Evolutionary conservation across 2,329 filamentous ascomycete genomes (phyloP), one percentile per base, ranked within the genome.

Genomic region (Ophiostoma sp.): DNA sequence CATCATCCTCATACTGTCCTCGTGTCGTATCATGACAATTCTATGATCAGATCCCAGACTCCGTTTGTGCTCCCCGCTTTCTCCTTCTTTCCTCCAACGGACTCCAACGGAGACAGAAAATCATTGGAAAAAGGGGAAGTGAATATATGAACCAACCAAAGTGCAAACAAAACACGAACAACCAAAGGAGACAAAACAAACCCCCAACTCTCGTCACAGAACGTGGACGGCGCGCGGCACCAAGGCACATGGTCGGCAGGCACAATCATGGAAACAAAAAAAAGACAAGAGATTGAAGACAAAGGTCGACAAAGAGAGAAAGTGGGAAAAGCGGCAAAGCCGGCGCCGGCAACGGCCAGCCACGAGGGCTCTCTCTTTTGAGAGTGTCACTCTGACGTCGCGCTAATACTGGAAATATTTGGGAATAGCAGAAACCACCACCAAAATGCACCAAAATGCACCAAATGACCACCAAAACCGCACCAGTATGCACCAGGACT

Each of bases 321-420:
- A 9, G 33, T 22, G 33, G n/a, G 57, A 22, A 63, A 36, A 63
- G 25, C 57, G 57, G 57, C 57, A 63, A 39, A 63, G 28, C 25
- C 25, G 55, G 55, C 25, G 25, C 55, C 55, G 55, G 55, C 55
- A 57, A 52, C 39, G 39, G 39, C 39, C 5, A 12, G 39, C 39
- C 39, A 42, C 39, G 48, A n/a, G 48, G 45, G 12, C 3, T 17
- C 17, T 50, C 5, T 3, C 45, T 50, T 50, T 50, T n/a, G 45
- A 50, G 45, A 50, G 7, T 28, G 52, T 25, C 22, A 25, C 22
- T 55, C 52, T 55, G 52, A 28, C 9, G 25, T 5, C 25, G 57
- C 57, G 57, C 57, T 63, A 63, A 52, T 12, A 6, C 17, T 45
- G 61, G 61, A 12, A 66, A 66, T 66, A 66, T 45, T 45, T 66